Evolutionary conservation across 495 filamentous ascomycete species (phyloP).

Genomic region (Chaetomium cochliodes): DNA sequence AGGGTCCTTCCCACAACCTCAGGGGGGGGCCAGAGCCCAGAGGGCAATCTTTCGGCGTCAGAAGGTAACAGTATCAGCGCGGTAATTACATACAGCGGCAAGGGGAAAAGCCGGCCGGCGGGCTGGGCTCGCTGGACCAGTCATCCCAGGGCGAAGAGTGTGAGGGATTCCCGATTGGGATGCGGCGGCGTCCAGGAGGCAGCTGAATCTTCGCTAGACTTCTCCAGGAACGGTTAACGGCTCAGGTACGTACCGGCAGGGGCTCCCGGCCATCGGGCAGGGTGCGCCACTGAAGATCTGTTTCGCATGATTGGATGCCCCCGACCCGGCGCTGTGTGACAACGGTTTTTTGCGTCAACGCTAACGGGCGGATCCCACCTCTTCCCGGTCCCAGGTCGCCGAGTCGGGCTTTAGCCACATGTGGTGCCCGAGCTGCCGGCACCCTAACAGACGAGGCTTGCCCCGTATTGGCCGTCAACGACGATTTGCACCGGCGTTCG

Average conservation of each 20-base stretch:
- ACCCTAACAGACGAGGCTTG: constrained; percentile 14
- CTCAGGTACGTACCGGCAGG: constrained; percentile 8
- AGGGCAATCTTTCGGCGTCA: not conserved
- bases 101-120: not conserved
- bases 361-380: constrained; percentile 36
- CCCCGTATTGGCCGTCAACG: constrained; percentile 15
- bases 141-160: not conserved
- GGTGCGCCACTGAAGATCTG: constrained; percentile 36
- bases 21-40: not conserved
- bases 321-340: constrained; percentile 40
- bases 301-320: constrained; percentile 31
- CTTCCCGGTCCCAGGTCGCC: constrained; percentile 38
- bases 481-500: not conserved
- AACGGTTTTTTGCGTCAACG: constrained; percentile 44
- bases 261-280: constrained; percentile 15
- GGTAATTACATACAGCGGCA: constrained; percentile 11
- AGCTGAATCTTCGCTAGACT: constrained; percentile 41
- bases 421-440: constrained; percentile 36
- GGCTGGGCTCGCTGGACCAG: no score
- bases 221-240: constrained; percentile 34
- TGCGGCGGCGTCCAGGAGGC: constrained; percentile 32
- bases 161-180: constrained; percentile 27
- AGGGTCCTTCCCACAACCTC: not conserved
- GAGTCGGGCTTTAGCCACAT: constrained; percentile 44
- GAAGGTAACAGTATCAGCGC: constrained; percentile 5